Conservation (phyloP, 139 green algal genomes). For the Haematococcus lacustris region DNA sequence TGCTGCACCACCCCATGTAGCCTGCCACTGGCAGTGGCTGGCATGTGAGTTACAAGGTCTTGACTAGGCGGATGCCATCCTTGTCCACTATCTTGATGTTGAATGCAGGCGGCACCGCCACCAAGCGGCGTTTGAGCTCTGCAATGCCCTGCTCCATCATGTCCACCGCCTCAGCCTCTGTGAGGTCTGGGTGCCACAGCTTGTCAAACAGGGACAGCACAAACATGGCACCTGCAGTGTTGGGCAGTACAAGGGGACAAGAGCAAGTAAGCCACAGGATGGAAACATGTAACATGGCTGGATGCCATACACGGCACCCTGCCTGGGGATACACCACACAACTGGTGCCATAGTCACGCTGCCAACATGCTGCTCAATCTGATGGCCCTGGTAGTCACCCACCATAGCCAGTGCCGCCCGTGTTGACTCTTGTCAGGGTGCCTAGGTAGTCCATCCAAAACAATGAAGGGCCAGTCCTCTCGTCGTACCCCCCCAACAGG, state of each 20-base stretch:
- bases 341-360: no score
- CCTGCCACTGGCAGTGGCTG: no score
- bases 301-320: no score
- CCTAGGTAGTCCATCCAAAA: slow-evolving; percentile 99
- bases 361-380: no score
- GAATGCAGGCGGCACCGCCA: slow-evolving; percentile 83
- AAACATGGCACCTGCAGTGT: slow-evolving; percentile 87
- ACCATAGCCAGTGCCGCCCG: slow-evolving; percentile 94
- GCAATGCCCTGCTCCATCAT: slow-evolving; percentile 90
- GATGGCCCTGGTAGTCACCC: slow-evolving; percentile 7
- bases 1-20: no score
- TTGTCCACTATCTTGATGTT: slow-evolving; percentile 94
- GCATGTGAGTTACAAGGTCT: slow-evolving; percentile 20
- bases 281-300: no score
- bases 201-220: slow-evolving; percentile 92
- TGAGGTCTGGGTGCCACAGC: slow-evolving; percentile 87
- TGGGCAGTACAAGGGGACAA: no score
- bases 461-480: slow-evolving; percentile 68
- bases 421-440: slow-evolving; percentile 95
- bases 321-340: no score
- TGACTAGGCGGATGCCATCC: slow-evolving; percentile 61
- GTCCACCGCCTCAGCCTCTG: slow-evolving; percentile 74
- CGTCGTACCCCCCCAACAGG: slow-evolving; percentile 90
- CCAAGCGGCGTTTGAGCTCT: slow-evolving; percentile 77
- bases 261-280: no score